Evolutionary conservation across 192 early-diverging fungal genomes (phyloP).

Genomic region (Coemansia pectinata): DNA sequence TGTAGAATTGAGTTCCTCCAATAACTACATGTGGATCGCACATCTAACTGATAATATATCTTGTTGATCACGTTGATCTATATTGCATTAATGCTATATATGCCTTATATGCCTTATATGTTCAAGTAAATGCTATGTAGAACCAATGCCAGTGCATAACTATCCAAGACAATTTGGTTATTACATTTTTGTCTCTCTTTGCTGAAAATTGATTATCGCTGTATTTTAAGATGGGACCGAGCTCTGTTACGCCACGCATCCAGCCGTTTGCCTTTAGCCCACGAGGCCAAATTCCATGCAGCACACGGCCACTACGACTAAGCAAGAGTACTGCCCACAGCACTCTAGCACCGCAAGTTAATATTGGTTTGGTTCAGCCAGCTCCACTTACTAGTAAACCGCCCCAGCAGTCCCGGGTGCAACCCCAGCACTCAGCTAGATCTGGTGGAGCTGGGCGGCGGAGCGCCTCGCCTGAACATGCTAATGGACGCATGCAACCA

Average conservation of each 20-base stretch:
- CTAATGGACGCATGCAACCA: not conserved
- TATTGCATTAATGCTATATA: not conserved
- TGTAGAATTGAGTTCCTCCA: conserved; percentile 19
- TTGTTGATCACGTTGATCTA: not conserved
- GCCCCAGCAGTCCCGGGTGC: not conserved
- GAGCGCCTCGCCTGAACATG: not conserved
- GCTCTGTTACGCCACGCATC: conserved; percentile 5
- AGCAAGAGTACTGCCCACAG: not conserved
- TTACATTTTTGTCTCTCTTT: not conserved
- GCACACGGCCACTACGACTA: conserved; percentile 34
- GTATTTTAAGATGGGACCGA: not conserved
- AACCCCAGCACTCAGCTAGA: not conserved
- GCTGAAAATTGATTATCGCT: not conserved
- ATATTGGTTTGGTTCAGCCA: not conserved
- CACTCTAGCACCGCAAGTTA: not conserved
- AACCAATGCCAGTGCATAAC: no score
- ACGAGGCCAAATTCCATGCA: conserved; percentile 28
- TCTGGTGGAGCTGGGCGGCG: not conserved
- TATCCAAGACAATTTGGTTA: not conserved
- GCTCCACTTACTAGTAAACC: not conserved
- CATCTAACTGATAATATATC: not conserved
- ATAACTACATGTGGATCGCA: not conserved
- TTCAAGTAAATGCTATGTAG: not conserved
- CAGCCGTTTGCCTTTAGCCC: conserved; percentile 44
- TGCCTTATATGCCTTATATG: no score